Evolutionary conservation across 2,329 filamentous ascomycete genomes (phyloP), one percentile per base, ranked within the genome.

Genomic region (Colletotrichum gloeosporioides): DNA sequence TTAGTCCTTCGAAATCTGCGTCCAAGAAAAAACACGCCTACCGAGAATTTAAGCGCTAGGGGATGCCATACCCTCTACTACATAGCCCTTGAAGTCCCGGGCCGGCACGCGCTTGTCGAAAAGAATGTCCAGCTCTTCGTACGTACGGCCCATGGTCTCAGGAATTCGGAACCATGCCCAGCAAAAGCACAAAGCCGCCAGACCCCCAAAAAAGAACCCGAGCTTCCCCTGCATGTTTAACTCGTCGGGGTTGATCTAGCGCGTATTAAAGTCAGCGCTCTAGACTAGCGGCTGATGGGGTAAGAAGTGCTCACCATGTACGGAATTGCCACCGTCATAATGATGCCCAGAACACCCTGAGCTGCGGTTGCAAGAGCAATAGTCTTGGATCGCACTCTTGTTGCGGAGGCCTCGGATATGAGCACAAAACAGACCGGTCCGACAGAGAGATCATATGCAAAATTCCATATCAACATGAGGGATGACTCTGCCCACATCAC

Each of bases 341-440:
- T 49, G 3, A 85, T 83, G 6, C 86, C 86, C 1, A 87, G 72
- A 0, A 86, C 79, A 1, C 83, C 86, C 74, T 88, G 86, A 1
- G 84, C 80, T 4, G 86, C 86, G 8, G 86, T 88, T 13, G 86
- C 86, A 16, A 88, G 82, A 44, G 86, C 86, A 31, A 88, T 88
- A 3, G 84, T 87, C 82, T 87, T 87, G 22, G 85, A 87, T 9
- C 86, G 82, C 9, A 88, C 85, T 18, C 86, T 83, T 3, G 86
- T 88, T 18, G 86, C 86, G 1, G 86, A 87, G 34, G 85, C 80
- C 84, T 92, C 83, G 78, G 90, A 91, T 77, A 92, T 89, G 78
- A 91, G 89, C 36, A 90, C 79, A 87, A 90, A 53, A 73, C 71
- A 77, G 18, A 79, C 63, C 31, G 78, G 85, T 1, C 85, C 85